Evolutionary conservation across 768 basidiomycete genomes (phyloP), one percentile per base, ranked within the genome.

Genomic region (Suillus variegatus): DNA sequence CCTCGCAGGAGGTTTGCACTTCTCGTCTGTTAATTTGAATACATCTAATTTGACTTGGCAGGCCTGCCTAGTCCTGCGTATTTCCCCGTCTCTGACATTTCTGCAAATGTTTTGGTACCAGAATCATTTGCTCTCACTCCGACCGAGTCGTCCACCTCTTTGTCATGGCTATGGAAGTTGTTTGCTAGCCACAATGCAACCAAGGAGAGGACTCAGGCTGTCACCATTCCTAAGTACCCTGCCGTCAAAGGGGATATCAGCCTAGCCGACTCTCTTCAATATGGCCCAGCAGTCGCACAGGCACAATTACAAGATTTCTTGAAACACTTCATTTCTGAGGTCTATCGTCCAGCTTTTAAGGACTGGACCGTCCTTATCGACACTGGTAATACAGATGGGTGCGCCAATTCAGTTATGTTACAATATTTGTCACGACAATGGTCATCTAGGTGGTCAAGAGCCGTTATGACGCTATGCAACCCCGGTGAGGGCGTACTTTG

Each of bases 351-450:
- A 1, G 88, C 77, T 3, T 92, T 91, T 74, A 72, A 77, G 9
- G 84, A 93, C 72, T 92, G 80, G 72, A 75, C 80, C 4, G 84
- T 82, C 2, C 72, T 92, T 32, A 70, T 87, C 0, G 83, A 89
- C 64, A 81, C 82, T 20, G 91, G 91, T 16, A 92, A 91, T 71
- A 93, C 91, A 0, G 91, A 91, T 71, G 90, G 85, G 71, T 81
- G 58, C 46, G 71, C 40, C 54, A 66, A 22, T 67, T 62, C 43
- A 36, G 61, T 38, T 60, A 67, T n/a, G 56, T 65, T 62, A 52
- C 64, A 2, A 65, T 65, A 0, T 49, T 35, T 25, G 7, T 46
- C 13, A 10, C 49, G 60, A 41, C 81, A 49, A 60, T 57, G 56
- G 43, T 64, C 13, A 64, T 28, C 5, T 12, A 63, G 51, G 73